phyloP scores from a whole-genome alignment of 2,329 filamentous ascomycete genomes.

The Xylariaceae sp. region DNA sequence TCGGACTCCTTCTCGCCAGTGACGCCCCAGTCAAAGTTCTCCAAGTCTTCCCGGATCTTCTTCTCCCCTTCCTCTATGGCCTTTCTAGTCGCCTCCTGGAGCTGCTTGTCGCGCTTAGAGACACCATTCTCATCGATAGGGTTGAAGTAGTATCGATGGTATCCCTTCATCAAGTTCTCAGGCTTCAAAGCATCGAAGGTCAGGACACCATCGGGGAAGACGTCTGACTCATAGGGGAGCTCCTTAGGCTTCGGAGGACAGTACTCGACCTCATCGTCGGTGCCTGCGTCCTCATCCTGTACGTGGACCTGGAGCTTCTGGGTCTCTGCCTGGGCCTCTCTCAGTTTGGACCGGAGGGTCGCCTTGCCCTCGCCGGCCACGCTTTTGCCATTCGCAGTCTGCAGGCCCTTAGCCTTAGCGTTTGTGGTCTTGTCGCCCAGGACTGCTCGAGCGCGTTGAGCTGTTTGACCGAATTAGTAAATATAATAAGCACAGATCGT shows the following conservation, averaged over 20 bases:
- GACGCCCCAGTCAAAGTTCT: conserved; percentile 57
- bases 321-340: conserved; percentile 31
- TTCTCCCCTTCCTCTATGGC: conserved; percentile 57
- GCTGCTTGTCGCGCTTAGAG: conserved; percentile 55
- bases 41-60: conserved; percentile 61
- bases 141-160: conserved; percentile 55
- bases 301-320: conserved; percentile 60
- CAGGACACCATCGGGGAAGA: conserved; percentile 54
- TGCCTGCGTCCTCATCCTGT: conserved; percentile 42
- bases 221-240: conserved; percentile 64
- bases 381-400: conserved; percentile 59
- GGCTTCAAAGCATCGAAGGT: conserved; percentile 54
- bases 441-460: conserved; percentile 67
- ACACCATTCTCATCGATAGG: conserved; percentile 64
- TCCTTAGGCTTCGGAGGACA: conserved; percentile 69
- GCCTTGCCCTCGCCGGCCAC: conserved; percentile 44
- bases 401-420: conserved; percentile 67
- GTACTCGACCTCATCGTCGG: conserved; percentile 79
- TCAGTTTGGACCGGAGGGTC: conserved; percentile 10
- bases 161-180: conserved; percentile 56
- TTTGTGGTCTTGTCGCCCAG: conserved; percentile 96
- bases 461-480: conserved; percentile 33
- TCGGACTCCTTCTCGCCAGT: conserved; percentile 47
- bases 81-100: conserved; percentile 48
- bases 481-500: background rate